Evolutionary conservation across 371 early-diverging fungal genomes (phyloP).

Genomic region (Smittium mucronatum): DNA sequence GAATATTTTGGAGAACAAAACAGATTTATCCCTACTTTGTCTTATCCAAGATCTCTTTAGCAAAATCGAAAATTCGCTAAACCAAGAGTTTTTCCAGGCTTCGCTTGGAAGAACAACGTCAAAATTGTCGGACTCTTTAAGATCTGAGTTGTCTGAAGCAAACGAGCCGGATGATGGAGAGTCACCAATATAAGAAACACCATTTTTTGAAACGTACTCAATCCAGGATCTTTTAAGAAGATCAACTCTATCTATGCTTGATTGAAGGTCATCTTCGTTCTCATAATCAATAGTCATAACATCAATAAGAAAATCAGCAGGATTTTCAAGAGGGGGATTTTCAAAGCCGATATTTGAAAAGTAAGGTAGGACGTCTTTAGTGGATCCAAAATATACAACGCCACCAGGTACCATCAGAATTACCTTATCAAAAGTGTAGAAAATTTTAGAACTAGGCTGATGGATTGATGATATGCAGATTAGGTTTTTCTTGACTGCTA

Average conservation of each 20-base stretch:
- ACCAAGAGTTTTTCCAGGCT: conserved; percentile 23
- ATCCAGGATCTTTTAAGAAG: conserved; percentile 25
- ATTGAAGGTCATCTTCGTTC: conserved; percentile 13
- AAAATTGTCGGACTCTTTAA: background rate
- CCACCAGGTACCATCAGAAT: conserved; percentile 52
- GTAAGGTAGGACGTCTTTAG: conserved; percentile 33
- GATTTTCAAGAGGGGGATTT: conserved; percentile 34
- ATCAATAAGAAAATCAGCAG: conserved; percentile 48
- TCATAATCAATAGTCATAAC: conserved; percentile 27
- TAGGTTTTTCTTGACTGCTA: conserved; percentile 42
- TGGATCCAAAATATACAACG: conserved; percentile 46
- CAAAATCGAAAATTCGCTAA: conserved; percentile 18
- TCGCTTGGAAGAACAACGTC: background rate
- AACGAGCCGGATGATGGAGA: conserved; percentile 19
- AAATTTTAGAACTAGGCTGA: conserved; percentile 52
- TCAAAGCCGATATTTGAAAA: conserved; percentile 44
- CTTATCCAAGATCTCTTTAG: conserved; percentile 26
- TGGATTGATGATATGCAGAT: conserved; percentile 61
- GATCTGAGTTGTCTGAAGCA: background rate
- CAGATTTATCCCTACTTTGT: conserved; percentile 18
- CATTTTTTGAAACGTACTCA: conserved; percentile 9
- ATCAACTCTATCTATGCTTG: conserved; percentile 22
- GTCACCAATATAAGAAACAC: background rate
- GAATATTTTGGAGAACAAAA: conserved; percentile 14
- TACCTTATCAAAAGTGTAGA: conserved; percentile 50